Base-by-base conservation (phyloP, 345 rosid genomes). In the Arabidopsis arenosa region DNA sequence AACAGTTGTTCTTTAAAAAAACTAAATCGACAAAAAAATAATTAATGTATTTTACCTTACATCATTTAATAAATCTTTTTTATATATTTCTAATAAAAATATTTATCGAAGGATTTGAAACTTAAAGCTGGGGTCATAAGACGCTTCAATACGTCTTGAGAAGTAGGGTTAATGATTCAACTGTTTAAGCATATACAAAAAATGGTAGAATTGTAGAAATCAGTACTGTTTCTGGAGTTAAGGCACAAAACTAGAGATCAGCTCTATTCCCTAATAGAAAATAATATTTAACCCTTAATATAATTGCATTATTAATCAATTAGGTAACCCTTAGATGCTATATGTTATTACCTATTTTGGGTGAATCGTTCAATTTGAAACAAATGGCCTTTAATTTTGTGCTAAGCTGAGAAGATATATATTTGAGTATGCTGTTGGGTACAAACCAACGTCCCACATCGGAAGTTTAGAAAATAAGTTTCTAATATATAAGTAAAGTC, bases 161-260 rank as follows among this genome's bases (percentile, higher is more conserved):
- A 44, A 30, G 44, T 63, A 21, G 45, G n/a, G 23, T 9, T 63
- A 30, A 33, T 62, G 52, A 52, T 30, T 43, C 45, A 74, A 44
- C 41, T 12, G 41, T 57, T 32, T 13, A n/a, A 9, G 9, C 17
- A 63, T 43, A 9, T 39, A 8, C 5, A 7, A 15, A 13, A 62
- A 40, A 7, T 17, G 57, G 54, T 63, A 52, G 23, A 70, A 18
- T 1, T 7, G 32, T 28, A 28, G 32, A 28, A 28, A 54, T 35
- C 2, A 14, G 36, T 55, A 55, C 4, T 23, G 11, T 44, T 66
- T 57, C 15, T 66, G 48, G 51, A 59, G 66, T 7, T 57, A 15
- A 45, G 35, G 15, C 35, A 74, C 52, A 47, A 36, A 74, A 57
- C 41, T 32, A 33, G 18, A 4, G 65, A 65, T 65, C 32, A 65